Base-by-base conservation (phyloP, 371 early-diverging fungal genomes). In the Zopfochytrium polystomum region DNA sequence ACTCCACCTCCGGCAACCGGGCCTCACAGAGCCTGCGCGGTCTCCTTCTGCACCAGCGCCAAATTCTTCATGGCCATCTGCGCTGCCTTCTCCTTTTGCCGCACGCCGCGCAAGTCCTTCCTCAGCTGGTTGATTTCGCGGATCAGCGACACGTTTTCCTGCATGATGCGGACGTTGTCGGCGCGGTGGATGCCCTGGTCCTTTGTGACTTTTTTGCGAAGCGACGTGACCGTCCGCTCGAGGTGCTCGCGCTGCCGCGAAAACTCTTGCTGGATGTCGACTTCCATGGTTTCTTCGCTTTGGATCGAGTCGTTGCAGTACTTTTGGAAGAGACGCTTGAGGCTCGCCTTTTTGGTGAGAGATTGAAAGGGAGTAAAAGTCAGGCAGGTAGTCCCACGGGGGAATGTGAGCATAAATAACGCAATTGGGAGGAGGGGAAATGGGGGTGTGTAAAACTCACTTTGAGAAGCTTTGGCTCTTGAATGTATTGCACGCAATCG, bases 61-160 rank as follows among this genome's bases (percentile, higher is more conserved):
- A 38, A 11, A 45, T 61, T 60, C 56, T 66, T 72, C 53, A 75
- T 26, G 6, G 64, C 69, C 33, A 70, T 29, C 60, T 75, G 71
- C 2, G 69, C 67, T 2, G 71, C 67, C 52, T 68, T 67, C 61
- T 74, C 77, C 62, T 69, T 70, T 35, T 65, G 67, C 52, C 68
- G 50, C 11, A 67, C 58, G 20, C 42, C 55, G 27, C 58, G 65
- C 50, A 80, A 59, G 53, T 80, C 80, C 30, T 62, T 66, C 25
- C 80, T 53, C 35, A 80, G 62, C 48, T 72, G 63, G 52, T 80
- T 80, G 68, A 80, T 82, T 61, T 82, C 82, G 49, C 68, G 68
- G 55, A 81, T 80, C 32, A 81, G 66, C 11, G 70, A 59, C 23
- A 80, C 80, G 48, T 81, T 81, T 59, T 81, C 82, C 32, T 68